Base-by-base conservation (phyloP, 352 stramenopile species). In the Pythium rishiriense region DNA sequence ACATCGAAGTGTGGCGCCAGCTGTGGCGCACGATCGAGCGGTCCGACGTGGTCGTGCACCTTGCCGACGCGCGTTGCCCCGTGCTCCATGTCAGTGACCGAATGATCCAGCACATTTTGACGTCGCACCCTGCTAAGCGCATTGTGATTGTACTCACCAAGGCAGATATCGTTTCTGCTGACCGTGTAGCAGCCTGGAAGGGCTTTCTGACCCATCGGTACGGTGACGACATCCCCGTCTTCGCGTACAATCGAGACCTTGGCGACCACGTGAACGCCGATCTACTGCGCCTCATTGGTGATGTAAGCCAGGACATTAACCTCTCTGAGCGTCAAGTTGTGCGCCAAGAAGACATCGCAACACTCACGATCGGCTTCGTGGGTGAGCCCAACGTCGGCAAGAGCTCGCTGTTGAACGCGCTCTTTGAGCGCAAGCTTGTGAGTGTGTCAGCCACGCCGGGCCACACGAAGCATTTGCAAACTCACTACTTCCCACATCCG, bases 61-160 rank as follows among this genome's bases (percentile, higher is more conserved):
- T 94, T 9, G 81, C 80, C 0, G 86, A 94, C 64, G 75, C 73
- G 37, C 84, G 86, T 4, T 93, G 81, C 56, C 86, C 86, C 8
- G 46, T 91, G 31, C 66, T 93, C 24, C 82, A 93, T 58, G 58
- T 94, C 12, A 92, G 85, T 33, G 79, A 92, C 45, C 79, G 68
- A 31, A 58, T 94, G 37, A 73, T 91, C 52, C 67, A 51, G n/a
- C 65, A 91, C 57, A 75, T 91, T 46, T 63, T 56, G 5, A 58
- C 48, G 5, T 56, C 75, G 0, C 72, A 75, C 15, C 78, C 79
- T 15, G 70, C 65, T 66, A 99, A 99, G 74, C 77, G 87, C 12
- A 78, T 99, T 55, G 79, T 99, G 22, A 72, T 99, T 6, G 96
- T 99, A n/a, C 66, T 99, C n/a, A 99, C 99, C 59, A 99, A 99